A percentile compares a stretch with the other conserved stretches of the same genome.
phyloP scores from a whole-genome alignment of 139 green algal species.

The Chlamydomonas sp. region DNA sequence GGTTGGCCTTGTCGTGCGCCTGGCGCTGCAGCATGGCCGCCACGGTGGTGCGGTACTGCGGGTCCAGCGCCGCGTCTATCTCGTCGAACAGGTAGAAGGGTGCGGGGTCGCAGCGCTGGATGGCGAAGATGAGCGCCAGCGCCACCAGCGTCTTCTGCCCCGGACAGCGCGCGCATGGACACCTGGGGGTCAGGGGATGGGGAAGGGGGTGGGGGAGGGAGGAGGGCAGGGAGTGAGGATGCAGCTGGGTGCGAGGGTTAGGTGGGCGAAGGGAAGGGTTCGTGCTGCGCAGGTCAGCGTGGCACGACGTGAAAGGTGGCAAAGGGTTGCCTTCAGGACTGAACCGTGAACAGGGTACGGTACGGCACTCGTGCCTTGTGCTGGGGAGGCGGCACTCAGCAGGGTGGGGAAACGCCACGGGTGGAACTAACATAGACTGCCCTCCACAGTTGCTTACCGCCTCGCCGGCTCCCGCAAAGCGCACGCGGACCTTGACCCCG shows the following conservation, averaged over 20 bases:
- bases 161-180: slow-evolving; percentile 73
- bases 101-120: slow-evolving; percentile 96
- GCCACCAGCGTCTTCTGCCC: slow-evolving; percentile 99
- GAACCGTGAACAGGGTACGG: no score
- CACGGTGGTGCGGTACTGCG: slow-evolving; percentile 85
- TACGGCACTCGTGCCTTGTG: no score
- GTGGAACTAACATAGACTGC: not conserved
- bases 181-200: not conserved
- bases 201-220: not conserved
- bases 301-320: no score
- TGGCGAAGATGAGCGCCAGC: slow-evolving; percentile 98
- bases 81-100: slow-evolving; percentile 99
- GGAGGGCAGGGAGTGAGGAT: not conserved
- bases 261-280: no score
- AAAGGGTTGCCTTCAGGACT: no score
- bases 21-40: slow-evolving; percentile 86
- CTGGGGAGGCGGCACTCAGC: no score
- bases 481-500: slow-evolving; percentile 90
- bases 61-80: slow-evolving; percentile 98
- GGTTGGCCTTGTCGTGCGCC: slow-evolving; percentile 68
- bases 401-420: not conserved
- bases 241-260: not conserved
- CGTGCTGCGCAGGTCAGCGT: no score
- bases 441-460: slow-evolving; percentile 23
- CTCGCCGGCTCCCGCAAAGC: slow-evolving; percentile 23